Base-by-base conservation (phyloP, 371 early-diverging fungal species). In the Mucor lusitanicus region DNA sequence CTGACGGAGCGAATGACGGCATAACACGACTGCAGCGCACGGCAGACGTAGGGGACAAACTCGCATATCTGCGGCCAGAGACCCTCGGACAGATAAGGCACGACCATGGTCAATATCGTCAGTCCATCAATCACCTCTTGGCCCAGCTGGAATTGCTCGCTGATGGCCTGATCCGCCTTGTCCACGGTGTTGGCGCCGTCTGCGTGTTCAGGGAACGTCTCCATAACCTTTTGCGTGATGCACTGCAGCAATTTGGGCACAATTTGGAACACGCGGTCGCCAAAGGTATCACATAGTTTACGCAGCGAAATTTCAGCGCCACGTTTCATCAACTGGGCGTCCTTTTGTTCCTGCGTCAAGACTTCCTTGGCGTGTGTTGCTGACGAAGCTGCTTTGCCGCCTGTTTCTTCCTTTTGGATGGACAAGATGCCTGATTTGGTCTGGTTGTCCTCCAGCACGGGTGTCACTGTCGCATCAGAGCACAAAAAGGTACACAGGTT, bases 401-500 rank as follows among this genome's bases (percentile, higher is more conserved):
- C 37, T 2, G 72, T 64, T 48, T 71, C 78, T 30, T 79, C 81
- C 55, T 84, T 85, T 50, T 80, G 84, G 50, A 94, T 74, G 1
- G 91, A 90, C 64, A 89, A 65, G 23, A 94, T 93, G 9, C 90
- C 92, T 3, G 80, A 84, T 30, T 82, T 72, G 0, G 70, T 70
- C 21, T 74, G 80, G 54, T 88, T 87, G 27, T 85, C 85, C 60
- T 83, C 84, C 28, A 90, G 70, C 25, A 91, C 85, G 19, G 93
- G 93, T 27, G 92, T 91, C 1, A 78, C 79, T 48, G 80, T 75
- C 0, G 93, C 87, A 65, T 98, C 97, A 12, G 91, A 86, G 70
- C 97, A 97, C 27, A 95, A 81, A 61, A 95, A 92, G 0, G 90
- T 89, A 23, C 91, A 89, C 46, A 97, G 69, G 69, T 98, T 98